Evolutionary conservation across 148 eudicot species (phyloP).

Genomic region (Rhododendron mucronatum): DNA sequence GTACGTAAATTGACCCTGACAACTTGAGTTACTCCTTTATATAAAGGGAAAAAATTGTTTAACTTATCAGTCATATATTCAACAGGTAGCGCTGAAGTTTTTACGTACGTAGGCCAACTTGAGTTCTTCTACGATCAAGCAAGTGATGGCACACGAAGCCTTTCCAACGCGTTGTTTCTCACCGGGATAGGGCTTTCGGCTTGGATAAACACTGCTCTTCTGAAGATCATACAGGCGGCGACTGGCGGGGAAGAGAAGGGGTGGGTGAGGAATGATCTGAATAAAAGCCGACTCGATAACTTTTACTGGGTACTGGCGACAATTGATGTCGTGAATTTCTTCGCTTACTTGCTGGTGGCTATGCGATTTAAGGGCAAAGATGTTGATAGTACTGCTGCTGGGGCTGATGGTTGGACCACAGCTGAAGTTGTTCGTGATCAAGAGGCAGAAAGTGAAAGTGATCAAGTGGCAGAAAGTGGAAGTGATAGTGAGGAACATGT

Average conservation of each 20-base stretch:
- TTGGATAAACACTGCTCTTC: conserved; percentile 48
- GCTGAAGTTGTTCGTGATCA: not conserved
- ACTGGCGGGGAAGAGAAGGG: conserved; percentile 40
- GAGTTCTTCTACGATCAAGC: conserved; percentile 62
- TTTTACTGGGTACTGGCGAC: conserved; percentile 46
- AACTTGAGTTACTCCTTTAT: no score
- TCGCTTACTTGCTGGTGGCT: conserved; percentile 31
- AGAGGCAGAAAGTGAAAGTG: not conserved
- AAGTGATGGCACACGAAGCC: conserved; percentile 49
- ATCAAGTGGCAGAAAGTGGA: not conserved
- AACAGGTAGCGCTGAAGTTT: conserved; percentile 48
- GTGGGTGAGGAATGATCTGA: conserved; percentile 62
- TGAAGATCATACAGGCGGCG: conserved; percentile 22
- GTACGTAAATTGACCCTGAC: no score
- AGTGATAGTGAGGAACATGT: not conserved
- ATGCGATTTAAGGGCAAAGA: conserved; percentile 34
- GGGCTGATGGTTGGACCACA: not conserved
- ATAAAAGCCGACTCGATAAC: conserved; percentile 50
- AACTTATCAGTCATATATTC: not conserved
- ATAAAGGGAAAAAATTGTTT: not conserved
- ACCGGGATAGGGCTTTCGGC: conserved; percentile 50
- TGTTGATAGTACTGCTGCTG: not conserved
- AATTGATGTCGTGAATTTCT: conserved; percentile 34
- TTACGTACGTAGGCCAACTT: conserved; percentile 50
- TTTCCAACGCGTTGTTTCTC: conserved; percentile 45